Evolutionary conservation across 2,329 filamentous ascomycete species (phyloP).

Genomic region (Rhytidhysteron rufulum): DNA sequence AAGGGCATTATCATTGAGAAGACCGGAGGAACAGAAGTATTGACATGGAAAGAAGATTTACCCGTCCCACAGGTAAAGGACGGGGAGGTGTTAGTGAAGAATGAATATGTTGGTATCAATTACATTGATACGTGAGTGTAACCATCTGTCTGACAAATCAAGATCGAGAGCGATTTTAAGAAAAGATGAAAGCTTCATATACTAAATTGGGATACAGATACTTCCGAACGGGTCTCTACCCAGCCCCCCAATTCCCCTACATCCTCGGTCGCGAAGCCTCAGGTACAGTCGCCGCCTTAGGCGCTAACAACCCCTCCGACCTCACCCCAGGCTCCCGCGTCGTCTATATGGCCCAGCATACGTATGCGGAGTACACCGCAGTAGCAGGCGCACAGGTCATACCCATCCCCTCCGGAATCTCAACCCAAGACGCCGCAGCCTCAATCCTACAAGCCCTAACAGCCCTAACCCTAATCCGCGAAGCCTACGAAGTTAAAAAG

Average conservation of each 20-base stretch:
- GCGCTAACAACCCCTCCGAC: constrained; percentile 47
- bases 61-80: constrained; percentile 65
- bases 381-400: constrained; percentile 53
- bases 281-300: constrained; percentile 64
- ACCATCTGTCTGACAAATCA: too few relatives aligned
- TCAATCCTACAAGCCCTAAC: constrained; percentile 78
- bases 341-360: constrained; percentile 58
- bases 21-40: constrained; percentile 67
- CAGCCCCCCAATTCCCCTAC: constrained; percentile 63
- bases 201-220: too few relatives aligned
- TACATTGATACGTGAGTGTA: constrained; percentile 75
- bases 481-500: constrained; percentile 65
- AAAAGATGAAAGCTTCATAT: too few relatives aligned
- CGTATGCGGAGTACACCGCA: constrained; percentile 59
- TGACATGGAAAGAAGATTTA: constrained; percentile 67
- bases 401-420: constrained; percentile 61
- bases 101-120: constrained; percentile 77
- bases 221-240: constrained; percentile 82
- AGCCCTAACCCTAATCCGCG: constrained; percentile 72
- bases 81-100: constrained; percentile 76
- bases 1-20: constrained; percentile 69
- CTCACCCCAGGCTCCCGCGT: constrained; percentile 67
- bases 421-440: constrained; percentile 62
- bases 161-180: constrained; percentile 11
- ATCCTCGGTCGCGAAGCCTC: constrained; percentile 76